Percentiles rank a stretch among this genome's conserved stretches.
phyloP scores from a whole-genome alignment of 1,284 basidiomycete genomes.

The Schizophyllum amplum region DNA sequence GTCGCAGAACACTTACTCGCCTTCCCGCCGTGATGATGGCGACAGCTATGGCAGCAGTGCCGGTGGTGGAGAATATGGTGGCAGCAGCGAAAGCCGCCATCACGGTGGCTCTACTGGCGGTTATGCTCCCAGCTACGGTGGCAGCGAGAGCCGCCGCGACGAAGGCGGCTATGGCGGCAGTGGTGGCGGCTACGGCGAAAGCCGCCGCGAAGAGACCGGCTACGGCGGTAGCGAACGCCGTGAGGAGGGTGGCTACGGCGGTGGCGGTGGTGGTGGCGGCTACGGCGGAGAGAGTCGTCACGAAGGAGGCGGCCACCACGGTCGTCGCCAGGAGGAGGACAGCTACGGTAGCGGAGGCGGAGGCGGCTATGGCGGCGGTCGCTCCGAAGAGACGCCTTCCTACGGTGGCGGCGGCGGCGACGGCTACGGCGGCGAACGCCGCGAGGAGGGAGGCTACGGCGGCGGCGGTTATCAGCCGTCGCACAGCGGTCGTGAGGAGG shows the following conservation, averaged over 20 bases:
- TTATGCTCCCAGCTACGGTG: background rate
- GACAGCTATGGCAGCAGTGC: background rate
- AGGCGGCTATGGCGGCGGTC: constrained; percentile 1
- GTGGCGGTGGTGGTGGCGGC: constrained; percentile 7
- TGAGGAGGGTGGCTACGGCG: too few relatives aligned
- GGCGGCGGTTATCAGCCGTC: constrained; percentile 4
- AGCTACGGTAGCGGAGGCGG: constrained; percentile 6
- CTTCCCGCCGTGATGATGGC: background rate
- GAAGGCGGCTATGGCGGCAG: background rate
- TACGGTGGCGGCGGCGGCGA: constrained; percentile 1
- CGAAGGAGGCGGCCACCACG: constrained; percentile 8
- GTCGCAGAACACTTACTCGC: background rate
- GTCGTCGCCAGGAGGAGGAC: constrained; percentile 3
- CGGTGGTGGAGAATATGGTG: constrained; percentile 3
- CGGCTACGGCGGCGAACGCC: constrained; percentile 12
- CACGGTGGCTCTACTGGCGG: background rate
- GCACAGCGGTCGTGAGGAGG: constrained; percentile 11
- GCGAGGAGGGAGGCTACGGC: constrained; percentile 7
- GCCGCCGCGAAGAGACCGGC: constrained; percentile 6
- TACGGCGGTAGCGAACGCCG: constrained; percentile 6
- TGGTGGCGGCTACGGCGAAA: background rate
- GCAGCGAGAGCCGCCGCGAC: constrained; percentile 7
- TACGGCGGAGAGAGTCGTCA: constrained; percentile 6
- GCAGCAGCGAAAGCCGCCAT: background rate
- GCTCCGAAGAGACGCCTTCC: background rate